Percentiles rank a stretch among this genome's conserved stretches.
Evolutionary conservation across 2,329 filamentous ascomycete genomes (phyloP).

Genomic region (Trichoderma endophyticum): DNA sequence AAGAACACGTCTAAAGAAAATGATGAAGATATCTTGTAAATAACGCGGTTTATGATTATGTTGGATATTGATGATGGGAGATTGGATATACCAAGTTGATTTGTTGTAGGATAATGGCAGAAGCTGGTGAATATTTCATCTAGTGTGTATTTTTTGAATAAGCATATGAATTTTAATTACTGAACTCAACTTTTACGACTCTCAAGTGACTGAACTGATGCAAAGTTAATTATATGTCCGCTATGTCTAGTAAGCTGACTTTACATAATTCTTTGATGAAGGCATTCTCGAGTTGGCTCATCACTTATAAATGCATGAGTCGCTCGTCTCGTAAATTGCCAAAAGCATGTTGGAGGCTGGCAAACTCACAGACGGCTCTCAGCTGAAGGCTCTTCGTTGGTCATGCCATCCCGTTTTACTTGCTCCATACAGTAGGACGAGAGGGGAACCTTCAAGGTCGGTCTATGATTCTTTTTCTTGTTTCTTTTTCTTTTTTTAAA

Average conservation of each 20-base stretch:
- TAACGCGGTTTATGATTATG: neutral
- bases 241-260: too few relatives aligned
- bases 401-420: neutral
- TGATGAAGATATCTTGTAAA: neutral
- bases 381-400: neutral
- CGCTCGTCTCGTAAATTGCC: too few relatives aligned
- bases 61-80: neutral
- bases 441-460: too few relatives aligned
- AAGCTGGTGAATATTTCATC: neutral
- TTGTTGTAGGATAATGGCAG: slow-evolving; percentile 5
- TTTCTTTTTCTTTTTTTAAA: too few relatives aligned
- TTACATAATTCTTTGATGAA: too few relatives aligned
- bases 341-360: neutral
- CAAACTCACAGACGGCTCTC: neutral
- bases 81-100: slow-evolving; percentile 9
- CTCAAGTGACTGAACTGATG: neutral
- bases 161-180: neutral
- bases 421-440: neutral
- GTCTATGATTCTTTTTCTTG: too few relatives aligned
- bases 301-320: too few relatives aligned
- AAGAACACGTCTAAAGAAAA: slow-evolving; percentile 14
- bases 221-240: neutral
- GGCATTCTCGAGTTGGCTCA: too few relatives aligned
- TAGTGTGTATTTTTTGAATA: neutral
- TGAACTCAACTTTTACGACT: neutral